A percentile compares a stretch with the other conserved stretches of the same genome.
phyloP scores from a whole-genome alignment of 176 grass and related monocot species.

The Ensete ventricosum region DNA sequence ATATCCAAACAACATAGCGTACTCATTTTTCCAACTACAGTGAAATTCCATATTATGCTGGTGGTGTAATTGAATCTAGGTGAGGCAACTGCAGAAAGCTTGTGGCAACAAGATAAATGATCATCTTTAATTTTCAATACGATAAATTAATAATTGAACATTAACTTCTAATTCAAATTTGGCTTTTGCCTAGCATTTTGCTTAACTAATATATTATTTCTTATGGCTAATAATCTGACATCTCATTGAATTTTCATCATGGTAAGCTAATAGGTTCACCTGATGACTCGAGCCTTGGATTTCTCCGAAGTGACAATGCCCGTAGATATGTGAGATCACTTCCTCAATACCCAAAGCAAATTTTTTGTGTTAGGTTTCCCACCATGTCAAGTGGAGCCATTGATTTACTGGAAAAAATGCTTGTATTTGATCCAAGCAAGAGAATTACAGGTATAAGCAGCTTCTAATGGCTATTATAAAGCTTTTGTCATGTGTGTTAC shows the following conservation, averaged over 20 bases:
- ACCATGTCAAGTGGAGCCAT: constrained; percentile 67
- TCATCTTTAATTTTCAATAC: no score
- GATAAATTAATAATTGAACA: neutral
- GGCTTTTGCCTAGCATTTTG: neutral
- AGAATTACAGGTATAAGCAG: constrained; percentile 75
- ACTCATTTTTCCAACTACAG: neutral
- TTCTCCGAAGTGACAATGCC: constrained; percentile 86
- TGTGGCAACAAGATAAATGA: neutral
- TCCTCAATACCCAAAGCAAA: constrained; percentile 88
- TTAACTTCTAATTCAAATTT: neutral
- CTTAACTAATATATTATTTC: neutral
- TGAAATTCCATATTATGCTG: neutral
- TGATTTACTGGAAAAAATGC: constrained; percentile 98
- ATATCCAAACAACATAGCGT: neutral
- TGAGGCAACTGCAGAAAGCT: neutral
- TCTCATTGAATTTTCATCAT: constrained; percentile 29
- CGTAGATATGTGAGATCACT: constrained; percentile 90
- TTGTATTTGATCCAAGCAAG: constrained; percentile 95
- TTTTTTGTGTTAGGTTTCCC: constrained; percentile 68
- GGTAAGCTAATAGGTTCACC: constrained; percentile 88
- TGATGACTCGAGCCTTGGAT: constrained; percentile 88
- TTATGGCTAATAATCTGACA: constrained; percentile 12
- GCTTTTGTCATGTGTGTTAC: constrained; percentile 22
- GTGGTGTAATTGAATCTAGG: neutral
- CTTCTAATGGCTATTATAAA: constrained; percentile 17